A percentile compares a stretch with the other conserved stretches of the same genome.
Conservation (phyloP, 768 basidiomycete species). For the Mycena latifolia region DNA sequence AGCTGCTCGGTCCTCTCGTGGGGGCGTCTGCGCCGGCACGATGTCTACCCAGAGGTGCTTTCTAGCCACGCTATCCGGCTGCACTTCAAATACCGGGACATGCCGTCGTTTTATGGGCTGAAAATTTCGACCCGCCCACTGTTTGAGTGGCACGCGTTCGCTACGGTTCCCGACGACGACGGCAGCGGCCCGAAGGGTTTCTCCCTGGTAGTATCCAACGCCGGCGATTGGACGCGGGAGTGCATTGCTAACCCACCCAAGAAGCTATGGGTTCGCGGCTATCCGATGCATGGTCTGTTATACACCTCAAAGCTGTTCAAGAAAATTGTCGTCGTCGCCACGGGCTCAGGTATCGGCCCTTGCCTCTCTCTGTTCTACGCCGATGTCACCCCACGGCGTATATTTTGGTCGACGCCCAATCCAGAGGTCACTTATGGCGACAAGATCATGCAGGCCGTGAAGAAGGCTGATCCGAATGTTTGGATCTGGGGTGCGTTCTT, state of each 20-base stretch:
- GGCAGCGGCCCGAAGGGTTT: slow-evolving; percentile 53
- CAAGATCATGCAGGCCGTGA: slow-evolving; percentile 52
- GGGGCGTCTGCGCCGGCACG: slow-evolving; percentile 61
- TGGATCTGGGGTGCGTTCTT: slow-evolving; percentile 42
- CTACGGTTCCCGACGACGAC: slow-evolving; percentile 39
- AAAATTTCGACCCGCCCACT: slow-evolving; percentile 45
- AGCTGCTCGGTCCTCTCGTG: slow-evolving; percentile 62
- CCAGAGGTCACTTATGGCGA: slow-evolving; percentile 56
- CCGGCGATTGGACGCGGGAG: slow-evolving; percentile 69
- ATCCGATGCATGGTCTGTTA: slow-evolving; percentile 63
- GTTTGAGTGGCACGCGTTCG: slow-evolving; percentile 57
- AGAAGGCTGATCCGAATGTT: slow-evolving; percentile 53
- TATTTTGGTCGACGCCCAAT: slow-evolving; percentile 58
- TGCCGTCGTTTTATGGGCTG: slow-evolving; percentile 49
- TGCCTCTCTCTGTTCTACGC: slow-evolving; percentile 52
- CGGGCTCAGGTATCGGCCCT: slow-evolving; percentile 67
- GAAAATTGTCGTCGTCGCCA: slow-evolving; percentile 65
- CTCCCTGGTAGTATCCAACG: slow-evolving; percentile 65
- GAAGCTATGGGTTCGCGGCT: slow-evolving; percentile 67
- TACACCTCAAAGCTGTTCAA: slow-evolving; percentile 64
- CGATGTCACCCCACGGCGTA: slow-evolving; percentile 49
- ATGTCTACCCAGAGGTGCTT: slow-evolving; percentile 62
- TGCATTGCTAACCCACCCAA: slow-evolving; percentile 62
- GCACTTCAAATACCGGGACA: slow-evolving; percentile 63
- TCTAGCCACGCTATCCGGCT: slow-evolving; percentile 68